Conservation (phyloP, 345 rosid species). For the rapeseed (Brassica napus) region Da-Ae NC_063449.1:31349001-31349500, state of each 20-base stretch:
- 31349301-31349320: slow-evolving; percentile 95
- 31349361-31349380: slow-evolving; percentile 8
- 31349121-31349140: slow-evolving; percentile 1
- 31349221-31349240: slow-evolving; percentile 63
- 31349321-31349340: slow-evolving; percentile 64
- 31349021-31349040: slow-evolving; percentile 75
- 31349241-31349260: slow-evolving; percentile 71
- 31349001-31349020: slow-evolving; percentile 71
- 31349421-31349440: slow-evolving; percentile 15
- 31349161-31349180: slow-evolving; percentile 22
- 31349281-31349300: slow-evolving; percentile 88
- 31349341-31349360: background rate
- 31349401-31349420: slow-evolving; percentile 22
- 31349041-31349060: slow-evolving; percentile 90
- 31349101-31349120: slow-evolving; percentile 43
- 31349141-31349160: slow-evolving; percentile 7
- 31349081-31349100: slow-evolving; percentile 80
- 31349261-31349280: slow-evolving; percentile 98
- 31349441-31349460: slow-evolving; percentile 25
- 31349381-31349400: background rate
- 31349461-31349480: slow-evolving; percentile 30
- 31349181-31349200: slow-evolving; percentile 51
- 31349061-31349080: slow-evolving; percentile 91
- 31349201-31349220: slow-evolving; percentile 76
- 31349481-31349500: slow-evolving; percentile 23